A percentile compares a stretch with the other conserved stretches of the same genome.
Evolutionary conservation across 108 stramenopile genomes (phyloP).

Genomic region (Skeletonema potamos): DNA sequence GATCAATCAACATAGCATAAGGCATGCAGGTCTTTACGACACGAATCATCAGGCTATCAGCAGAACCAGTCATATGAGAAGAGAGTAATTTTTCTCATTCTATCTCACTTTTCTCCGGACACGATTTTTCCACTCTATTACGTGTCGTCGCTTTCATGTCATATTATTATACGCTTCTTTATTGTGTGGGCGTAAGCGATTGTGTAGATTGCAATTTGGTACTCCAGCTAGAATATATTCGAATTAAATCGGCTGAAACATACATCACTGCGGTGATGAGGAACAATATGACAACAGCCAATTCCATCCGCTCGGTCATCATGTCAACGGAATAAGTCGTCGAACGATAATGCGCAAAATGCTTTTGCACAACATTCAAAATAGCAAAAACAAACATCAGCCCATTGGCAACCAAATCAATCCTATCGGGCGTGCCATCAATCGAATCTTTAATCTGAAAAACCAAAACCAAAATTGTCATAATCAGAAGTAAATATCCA

Average conservation of each 20-base stretch:
- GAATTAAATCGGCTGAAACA: neutral
- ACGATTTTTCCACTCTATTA: too few species aligned
- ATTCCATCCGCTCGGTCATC: slow-evolving; percentile 1
- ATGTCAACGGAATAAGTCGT: neutral
- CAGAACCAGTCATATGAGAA: too few species aligned
- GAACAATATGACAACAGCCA: neutral
- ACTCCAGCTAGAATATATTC: neutral
- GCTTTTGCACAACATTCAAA: slow-evolving; percentile 3
- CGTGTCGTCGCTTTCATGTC: too few species aligned
- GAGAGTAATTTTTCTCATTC: too few species aligned
- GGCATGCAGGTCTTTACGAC: too few species aligned
- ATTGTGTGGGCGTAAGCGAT: neutral
- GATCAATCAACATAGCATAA: too few species aligned
- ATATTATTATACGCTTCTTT: neutral
- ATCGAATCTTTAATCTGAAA: neutral
- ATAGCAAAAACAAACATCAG: neutral
- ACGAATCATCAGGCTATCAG: too few species aligned
- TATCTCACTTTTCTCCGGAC: too few species aligned
- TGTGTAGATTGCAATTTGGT: neutral
- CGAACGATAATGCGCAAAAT: neutral
- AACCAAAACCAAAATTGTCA: neutral
- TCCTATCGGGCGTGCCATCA: neutral
- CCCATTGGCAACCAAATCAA: slow-evolving; percentile 11
- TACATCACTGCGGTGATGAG: neutral
- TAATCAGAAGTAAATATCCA: slow-evolving; percentile 4